Percentiles rank a stretch among this genome's conserved stretches.
phyloP scores from a whole-genome alignment of 805 yeast genomes.

The Suhomyces canberraensis region DNA sequence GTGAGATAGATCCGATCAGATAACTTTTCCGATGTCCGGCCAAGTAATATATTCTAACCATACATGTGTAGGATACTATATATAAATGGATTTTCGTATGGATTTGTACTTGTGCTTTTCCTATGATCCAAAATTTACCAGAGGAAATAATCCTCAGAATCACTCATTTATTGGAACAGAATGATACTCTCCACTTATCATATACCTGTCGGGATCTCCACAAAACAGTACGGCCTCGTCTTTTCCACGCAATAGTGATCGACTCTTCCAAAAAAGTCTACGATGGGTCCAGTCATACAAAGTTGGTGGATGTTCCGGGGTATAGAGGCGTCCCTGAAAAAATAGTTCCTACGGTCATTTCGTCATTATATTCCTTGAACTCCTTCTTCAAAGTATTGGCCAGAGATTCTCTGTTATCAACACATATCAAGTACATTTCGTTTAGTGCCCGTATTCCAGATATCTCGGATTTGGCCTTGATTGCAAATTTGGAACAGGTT shows the following conservation, averaged over 20 bases:
- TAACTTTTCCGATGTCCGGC: slow-evolving; percentile 8
- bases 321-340: neutral
- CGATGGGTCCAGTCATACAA: neutral
- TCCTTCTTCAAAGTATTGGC: slow-evolving; percentile 9
- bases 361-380: slow-evolving; percentile 12
- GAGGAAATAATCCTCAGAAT: slow-evolving; percentile 8
- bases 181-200: slow-evolving; percentile 9
- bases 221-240: slow-evolving; percentile 4
- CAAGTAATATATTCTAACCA: too few relatives aligned
- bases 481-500: slow-evolving; percentile 4
- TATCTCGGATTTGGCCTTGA: slow-evolving; percentile 6
- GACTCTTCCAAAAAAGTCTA: slow-evolving; percentile 11
- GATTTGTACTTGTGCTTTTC: too few relatives aligned
- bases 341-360: slow-evolving; percentile 6
- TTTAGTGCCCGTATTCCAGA: slow-evolving; percentile 10
- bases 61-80: too few relatives aligned
- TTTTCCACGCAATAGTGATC: slow-evolving; percentile 8
- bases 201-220: slow-evolving; percentile 5
- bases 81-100: slow-evolving; percentile 3
- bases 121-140: slow-evolving; percentile 8
- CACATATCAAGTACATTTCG: slow-evolving; percentile 4
- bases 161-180: slow-evolving; percentile 9
- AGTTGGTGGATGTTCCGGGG: neutral
- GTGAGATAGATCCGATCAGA: slow-evolving; percentile 11
- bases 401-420: neutral